These are phyloP conservation scores for Vararia minispora DNA, from an alignment of 768 basidiomycete genomes.

Conservation along the genomic window DNA sequence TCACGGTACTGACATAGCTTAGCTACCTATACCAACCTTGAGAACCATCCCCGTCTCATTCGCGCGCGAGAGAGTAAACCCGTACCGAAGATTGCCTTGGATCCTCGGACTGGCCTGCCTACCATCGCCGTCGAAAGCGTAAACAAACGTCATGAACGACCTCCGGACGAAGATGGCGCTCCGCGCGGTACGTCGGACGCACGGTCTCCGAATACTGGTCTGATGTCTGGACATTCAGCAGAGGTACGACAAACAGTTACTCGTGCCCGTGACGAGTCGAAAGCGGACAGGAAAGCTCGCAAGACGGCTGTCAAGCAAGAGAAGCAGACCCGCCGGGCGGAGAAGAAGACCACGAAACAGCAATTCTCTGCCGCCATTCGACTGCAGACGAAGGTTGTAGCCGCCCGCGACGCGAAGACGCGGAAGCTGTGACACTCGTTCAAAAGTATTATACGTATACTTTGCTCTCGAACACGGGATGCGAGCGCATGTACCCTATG, in stretches of 20 bases:
- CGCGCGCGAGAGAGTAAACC: slow-evolving; percentile 44
- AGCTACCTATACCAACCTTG: slow-evolving; percentile 96
- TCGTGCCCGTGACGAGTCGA: slow-evolving; percentile 66
- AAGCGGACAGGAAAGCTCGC: slow-evolving; percentile 61
- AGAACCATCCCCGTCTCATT: slow-evolving; percentile 92
- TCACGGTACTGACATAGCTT: slow-evolving; percentile 6
- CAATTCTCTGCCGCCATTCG: slow-evolving; percentile 53
- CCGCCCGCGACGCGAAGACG: slow-evolving; percentile 28
- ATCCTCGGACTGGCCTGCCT: slow-evolving; percentile 73
- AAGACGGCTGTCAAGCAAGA: slow-evolving; percentile 62
- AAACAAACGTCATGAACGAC: slow-evolving; percentile 8
- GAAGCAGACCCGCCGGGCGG: slow-evolving; percentile 48
- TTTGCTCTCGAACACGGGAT: too few species aligned
- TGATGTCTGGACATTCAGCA: background rate
- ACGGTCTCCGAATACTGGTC: too few species aligned
- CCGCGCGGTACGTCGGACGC: slow-evolving; percentile 19
- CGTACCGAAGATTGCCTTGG: slow-evolving; percentile 55
- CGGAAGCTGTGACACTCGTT: slow-evolving; percentile 20
- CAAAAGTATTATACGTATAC: too few species aligned
- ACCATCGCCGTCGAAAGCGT: slow-evolving; percentile 25
- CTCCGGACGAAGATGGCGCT: slow-evolving; percentile 20
- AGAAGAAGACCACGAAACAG: slow-evolving; percentile 59
- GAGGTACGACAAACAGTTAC: slow-evolving; percentile 34
- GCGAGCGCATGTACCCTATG: too few species aligned
- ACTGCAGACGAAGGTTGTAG: slow-evolving; percentile 40